Conservation (phyloP, 192 early-diverging fungal species). For the Neocallimastix lanati region DNA sequence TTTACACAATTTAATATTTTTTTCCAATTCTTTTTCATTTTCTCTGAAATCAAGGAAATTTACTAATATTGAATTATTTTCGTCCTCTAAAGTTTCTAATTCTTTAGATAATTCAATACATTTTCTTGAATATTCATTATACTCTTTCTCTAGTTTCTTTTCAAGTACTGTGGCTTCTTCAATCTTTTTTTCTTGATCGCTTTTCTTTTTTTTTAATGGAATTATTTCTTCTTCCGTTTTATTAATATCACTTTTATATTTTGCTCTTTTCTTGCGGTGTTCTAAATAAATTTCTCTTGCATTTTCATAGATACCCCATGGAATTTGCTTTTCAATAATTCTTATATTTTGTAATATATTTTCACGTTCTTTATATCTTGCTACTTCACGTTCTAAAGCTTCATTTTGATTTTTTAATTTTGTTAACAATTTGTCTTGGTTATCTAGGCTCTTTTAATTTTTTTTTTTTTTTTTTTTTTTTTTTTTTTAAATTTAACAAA, state of each 20-base stretch:
- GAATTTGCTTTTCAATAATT: constrained; percentile 32
- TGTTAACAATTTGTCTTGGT: background rate
- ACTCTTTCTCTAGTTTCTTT: background rate
- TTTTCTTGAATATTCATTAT: background rate
- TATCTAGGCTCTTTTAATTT: background rate
- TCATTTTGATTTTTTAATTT: constrained; percentile 45
- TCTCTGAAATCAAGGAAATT: background rate
- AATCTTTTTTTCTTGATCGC: constrained; percentile 6
- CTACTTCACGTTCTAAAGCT: constrained; percentile 55
- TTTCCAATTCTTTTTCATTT: background rate
- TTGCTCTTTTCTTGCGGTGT: background rate
- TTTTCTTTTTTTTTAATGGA: constrained; percentile 7
- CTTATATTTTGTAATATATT: constrained; percentile 37
- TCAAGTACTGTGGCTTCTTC: background rate
- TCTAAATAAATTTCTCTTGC: constrained; percentile 32
- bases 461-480: too few species aligned
- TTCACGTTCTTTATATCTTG: constrained; percentile 51
- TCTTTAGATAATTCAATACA: background rate
- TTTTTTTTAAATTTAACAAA: too few species aligned
- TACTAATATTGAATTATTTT: background rate
- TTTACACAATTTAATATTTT: background rate
- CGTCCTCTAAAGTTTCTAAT: background rate
- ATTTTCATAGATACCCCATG: constrained; percentile 36
- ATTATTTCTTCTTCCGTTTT: background rate
- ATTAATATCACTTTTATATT: background rate